Evolutionary conservation across 192 early-diverging fungal species (phyloP), one percentile per base, ranked within the genome.

Genomic region (Paraglomus brasilianum): DNA sequence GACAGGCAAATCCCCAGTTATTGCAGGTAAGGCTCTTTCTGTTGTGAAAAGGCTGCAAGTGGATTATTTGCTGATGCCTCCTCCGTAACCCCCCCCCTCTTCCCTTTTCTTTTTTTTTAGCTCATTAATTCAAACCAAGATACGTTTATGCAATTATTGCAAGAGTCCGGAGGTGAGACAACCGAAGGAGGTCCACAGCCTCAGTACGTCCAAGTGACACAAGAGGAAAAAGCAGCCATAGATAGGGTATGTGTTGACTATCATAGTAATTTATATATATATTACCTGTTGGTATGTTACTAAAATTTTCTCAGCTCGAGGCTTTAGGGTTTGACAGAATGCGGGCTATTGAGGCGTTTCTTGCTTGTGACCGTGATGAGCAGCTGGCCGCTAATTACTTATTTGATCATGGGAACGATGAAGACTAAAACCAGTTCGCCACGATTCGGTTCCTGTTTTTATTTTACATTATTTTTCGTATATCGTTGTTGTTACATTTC

Each of bases 331-430:
- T 98, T 74, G 87, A 90, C 64, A 83, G 92, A 50, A 84, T 84
- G 46, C 59, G 84, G 5, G 97, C 87, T 43, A 87, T 96, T 64
- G 91, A 97, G 79, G 97, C 97, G 30, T 98, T 87, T 81, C 86
- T 98, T 81, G 92, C 93, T 14, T 98, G 97, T 74, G 97, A 98
- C 66, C 95, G 95, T 78, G 94, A 97, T 78, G 97, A 98, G 82
- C 92, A 98, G 75, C 76, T 96, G 73, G 92, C 97, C 1, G 97
- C 95, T 15, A 97, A 97, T 78, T 97, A 92, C 75, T 72, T 98
- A 74, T 95, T 97, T 78, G 94, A 97, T 39, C 83, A 92, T 61
- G 81, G 81, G 9, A 22, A 79, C 48, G 87, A 92, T 14, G 85
- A 89, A 13, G 71, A 71, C 70, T 75, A 87, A 57, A 59, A 15